phyloP scores from a whole-genome alignment of 768 basidiomycete species.

The Pisolithus orientalis region DNA sequence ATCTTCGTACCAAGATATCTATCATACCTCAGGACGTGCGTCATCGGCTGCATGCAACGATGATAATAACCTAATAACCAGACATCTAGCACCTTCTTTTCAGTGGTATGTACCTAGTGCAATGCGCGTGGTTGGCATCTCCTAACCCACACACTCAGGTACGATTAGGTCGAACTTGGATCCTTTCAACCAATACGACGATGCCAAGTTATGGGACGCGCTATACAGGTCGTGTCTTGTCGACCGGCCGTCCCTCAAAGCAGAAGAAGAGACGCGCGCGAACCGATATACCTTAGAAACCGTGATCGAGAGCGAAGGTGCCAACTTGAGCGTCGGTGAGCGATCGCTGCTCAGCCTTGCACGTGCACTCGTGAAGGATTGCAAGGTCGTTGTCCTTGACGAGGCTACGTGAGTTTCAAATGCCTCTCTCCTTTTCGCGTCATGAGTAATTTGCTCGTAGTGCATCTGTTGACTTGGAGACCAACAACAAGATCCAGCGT shows the following conservation, averaged over 20 bases:
- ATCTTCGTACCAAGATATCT: constrained; percentile 51
- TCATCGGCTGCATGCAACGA: constrained; percentile 1
- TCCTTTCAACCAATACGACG: constrained; percentile 56
- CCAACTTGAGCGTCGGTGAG: constrained; percentile 41
- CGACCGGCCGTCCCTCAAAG: constrained; percentile 14
- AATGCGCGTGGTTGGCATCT: constrained; percentile 24
- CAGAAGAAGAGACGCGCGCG: constrained; percentile 5
- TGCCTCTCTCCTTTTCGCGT: constrained; percentile 5
- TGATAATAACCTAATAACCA: background rate
- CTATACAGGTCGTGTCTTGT: constrained; percentile 53
- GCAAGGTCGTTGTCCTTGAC: constrained; percentile 44
- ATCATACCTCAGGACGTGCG: constrained; percentile 67
- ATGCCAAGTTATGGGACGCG: constrained; percentile 66
- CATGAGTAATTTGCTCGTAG: constrained; percentile 14
- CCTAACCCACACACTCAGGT: constrained; percentile 37
- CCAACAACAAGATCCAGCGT: constrained; percentile 49
- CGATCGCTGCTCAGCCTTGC: constrained; percentile 49
- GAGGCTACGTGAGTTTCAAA: constrained; percentile 31
- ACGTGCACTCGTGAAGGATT: constrained; percentile 46
- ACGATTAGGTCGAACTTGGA: constrained; percentile 53
- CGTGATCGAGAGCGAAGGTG: constrained; percentile 46
- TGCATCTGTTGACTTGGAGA: constrained; percentile 36
- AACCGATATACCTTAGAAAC: constrained; percentile 46
- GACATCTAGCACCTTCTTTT: constrained; percentile 46
- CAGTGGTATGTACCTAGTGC: constrained; percentile 36